Conservation (phyloP, 192 early-diverging fungal genomes). For the Backusella morwellensis region DNA sequence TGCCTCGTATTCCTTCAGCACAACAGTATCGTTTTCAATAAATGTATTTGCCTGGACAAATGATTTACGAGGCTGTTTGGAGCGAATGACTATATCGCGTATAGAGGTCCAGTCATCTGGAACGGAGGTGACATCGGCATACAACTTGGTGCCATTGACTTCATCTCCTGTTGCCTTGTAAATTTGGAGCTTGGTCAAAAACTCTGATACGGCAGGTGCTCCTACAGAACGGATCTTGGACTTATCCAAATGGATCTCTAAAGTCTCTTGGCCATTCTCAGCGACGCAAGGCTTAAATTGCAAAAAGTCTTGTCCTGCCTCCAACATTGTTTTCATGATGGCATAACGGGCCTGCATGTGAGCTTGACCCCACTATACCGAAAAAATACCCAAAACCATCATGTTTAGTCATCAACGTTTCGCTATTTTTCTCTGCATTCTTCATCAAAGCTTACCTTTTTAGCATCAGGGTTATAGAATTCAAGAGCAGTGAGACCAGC, state of each 20-base stretch:
- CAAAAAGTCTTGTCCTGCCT: constrained; percentile 35
- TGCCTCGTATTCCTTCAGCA: constrained; percentile 53
- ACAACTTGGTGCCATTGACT: constrained; percentile 42
- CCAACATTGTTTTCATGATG: constrained; percentile 47
- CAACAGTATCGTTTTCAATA: constrained; percentile 37
- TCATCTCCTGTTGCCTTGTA: constrained; percentile 61
- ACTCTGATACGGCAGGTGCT: constrained; percentile 47
- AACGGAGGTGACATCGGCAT: constrained; percentile 47
- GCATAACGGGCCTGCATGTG: constrained; percentile 65
- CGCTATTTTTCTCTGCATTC: constrained; percentile 6
- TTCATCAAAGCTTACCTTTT: constrained; percentile 24
- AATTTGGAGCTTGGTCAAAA: constrained; percentile 56
- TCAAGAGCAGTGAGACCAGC: constrained; percentile 54
- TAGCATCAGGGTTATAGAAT: constrained; percentile 45
- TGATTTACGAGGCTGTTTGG: constrained; percentile 55
- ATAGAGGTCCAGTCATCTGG: constrained; percentile 44
- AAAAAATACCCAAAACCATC: neutral
- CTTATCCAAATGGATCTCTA: constrained; percentile 50
- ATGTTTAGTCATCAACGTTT: neutral
- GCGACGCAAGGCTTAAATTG: constrained; percentile 35
- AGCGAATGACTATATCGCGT: constrained; percentile 50
- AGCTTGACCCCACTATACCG: constrained; percentile 48
- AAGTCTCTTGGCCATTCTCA: constrained; percentile 23
- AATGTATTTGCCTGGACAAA: constrained; percentile 56
- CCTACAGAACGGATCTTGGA: constrained; percentile 49